Base-by-base conservation (phyloP, 1,284 basidiomycete genomes). In the Rhizopogon hawkerae region DNA sequence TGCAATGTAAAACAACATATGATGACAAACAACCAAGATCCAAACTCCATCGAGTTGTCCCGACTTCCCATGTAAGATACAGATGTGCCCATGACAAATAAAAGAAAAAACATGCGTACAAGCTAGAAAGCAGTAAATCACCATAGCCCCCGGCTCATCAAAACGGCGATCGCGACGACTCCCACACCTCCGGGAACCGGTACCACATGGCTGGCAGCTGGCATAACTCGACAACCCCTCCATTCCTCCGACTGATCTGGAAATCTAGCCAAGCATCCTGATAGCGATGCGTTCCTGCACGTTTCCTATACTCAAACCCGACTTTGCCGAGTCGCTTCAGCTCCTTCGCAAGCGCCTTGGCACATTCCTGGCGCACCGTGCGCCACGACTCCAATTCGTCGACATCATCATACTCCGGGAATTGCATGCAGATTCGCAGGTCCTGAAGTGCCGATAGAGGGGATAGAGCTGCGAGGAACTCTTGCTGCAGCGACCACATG, bases 231-330 rank as follows among this genome's bases (percentile, higher is more conserved):
- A 43, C 45, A 34, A 51, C 54, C 1, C 59, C 59, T 23, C 34
- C 47, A 16, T 14, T 35, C 9, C 34, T 34, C 3, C 58, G 57
- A 48, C 47, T 53, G 41, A 63, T 55, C 11, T 51, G 61, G 37
- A 64, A 67, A 53, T 63, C 62, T 21, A 67, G 62, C 62, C 62
- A 63, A n/a, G 65, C 64, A 33, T 63, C 62, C 51, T 66, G 62
- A 48, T 63, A 63, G 24, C 65, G 41, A 35, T 63, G 62, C 1
- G 62, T 63, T 34, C 62, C 62, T 5, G 62, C 63, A 9, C 62
- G 63, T 54, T 64, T 63, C 47, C 62, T 64, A 54, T 67, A 63
- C 47, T 63, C 62, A 46, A 63, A 66, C 48, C 62, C 62, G 42
- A 63, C 54, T 60, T 61, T 65, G 46, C 49, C 48, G 50, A 63